Evolutionary conservation across 2,329 filamentous ascomycete genomes (phyloP).

Genomic region (Mollisia scopiformis): DNA sequence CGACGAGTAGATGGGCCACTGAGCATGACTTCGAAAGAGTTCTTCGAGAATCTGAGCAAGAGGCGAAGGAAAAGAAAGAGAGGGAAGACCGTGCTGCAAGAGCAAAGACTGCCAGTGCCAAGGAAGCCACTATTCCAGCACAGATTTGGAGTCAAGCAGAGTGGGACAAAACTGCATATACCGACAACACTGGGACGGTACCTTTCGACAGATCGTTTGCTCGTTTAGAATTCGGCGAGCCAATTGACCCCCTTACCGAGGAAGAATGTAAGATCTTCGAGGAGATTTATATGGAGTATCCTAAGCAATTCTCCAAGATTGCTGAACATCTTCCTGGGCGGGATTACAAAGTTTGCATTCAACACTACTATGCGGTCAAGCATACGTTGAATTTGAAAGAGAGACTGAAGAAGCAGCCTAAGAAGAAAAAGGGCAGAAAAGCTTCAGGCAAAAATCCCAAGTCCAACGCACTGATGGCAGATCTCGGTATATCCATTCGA

Average conservation of each 20-base stretch:
- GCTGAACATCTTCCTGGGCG: slow-evolving; percentile 68
- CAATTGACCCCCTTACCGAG: slow-evolving; percentile 73
- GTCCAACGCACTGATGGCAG: slow-evolving; percentile 67
- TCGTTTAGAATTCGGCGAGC: slow-evolving; percentile 72
- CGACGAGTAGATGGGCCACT: slow-evolving; percentile 62
- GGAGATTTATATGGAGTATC: slow-evolving; percentile 72
- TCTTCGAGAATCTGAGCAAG: slow-evolving; percentile 70
- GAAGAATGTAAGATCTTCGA: slow-evolving; percentile 74
- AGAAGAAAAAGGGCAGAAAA: slow-evolving; percentile 45
- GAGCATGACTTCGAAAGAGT: slow-evolving; percentile 76
- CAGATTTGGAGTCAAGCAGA: slow-evolving; percentile 68
- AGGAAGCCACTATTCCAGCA: slow-evolving; percentile 74
- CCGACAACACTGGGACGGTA: slow-evolving; percentile 67
- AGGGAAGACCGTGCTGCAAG: slow-evolving; percentile 66
- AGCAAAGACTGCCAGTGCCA: slow-evolving; percentile 73
- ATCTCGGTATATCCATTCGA: slow-evolving; percentile 57
- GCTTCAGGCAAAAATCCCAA: slow-evolving; percentile 56
- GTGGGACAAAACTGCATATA: slow-evolving; percentile 59
- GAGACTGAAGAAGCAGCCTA: slow-evolving; percentile 68
- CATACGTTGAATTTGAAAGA: slow-evolving; percentile 77
- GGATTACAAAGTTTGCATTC: slow-evolving; percentile 79
- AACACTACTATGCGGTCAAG: slow-evolving; percentile 84
- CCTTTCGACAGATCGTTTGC: slow-evolving; percentile 68
- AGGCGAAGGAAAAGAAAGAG: slow-evolving; percentile 71
- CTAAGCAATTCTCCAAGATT: slow-evolving; percentile 83